A percentile compares a stretch with the other conserved stretches of the same genome.
phyloP scores from a whole-genome alignment of 148 eudicot species.

The Pouteria glomerata region DNA sequence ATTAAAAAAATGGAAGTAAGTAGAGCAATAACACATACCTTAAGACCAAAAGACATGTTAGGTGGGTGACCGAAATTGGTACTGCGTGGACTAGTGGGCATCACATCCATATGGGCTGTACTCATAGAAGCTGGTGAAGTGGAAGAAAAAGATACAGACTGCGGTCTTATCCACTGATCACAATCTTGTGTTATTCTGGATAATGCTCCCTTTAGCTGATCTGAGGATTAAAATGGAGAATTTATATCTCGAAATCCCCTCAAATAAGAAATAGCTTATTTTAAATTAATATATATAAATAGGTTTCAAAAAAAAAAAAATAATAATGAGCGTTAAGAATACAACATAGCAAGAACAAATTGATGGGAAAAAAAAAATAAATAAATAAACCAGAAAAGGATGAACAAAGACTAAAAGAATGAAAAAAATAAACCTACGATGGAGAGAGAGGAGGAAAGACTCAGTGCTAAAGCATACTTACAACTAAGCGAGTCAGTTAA shows the following conservation, averaged over 20 bases:
- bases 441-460: background rate
- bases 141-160: constrained; percentile 34
- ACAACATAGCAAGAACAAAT: constrained; percentile 4
- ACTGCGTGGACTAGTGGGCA: constrained; percentile 57
- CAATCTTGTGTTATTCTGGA: constrained; percentile 69
- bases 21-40: constrained; percentile 41
- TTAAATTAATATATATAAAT: background rate
- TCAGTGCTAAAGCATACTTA: constrained; percentile 30
- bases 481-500: constrained; percentile 48
- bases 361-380: background rate
- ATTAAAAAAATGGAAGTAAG: background rate
- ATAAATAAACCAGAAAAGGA: background rate
- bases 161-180: constrained; percentile 76
- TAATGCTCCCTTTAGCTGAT: constrained; percentile 64
- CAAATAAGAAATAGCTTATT: constrained; percentile 1
- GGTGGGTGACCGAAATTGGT: constrained; percentile 24
- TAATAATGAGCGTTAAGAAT: background rate
- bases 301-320: too few relatives aligned
- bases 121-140: constrained; percentile 43
- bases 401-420: background rate
- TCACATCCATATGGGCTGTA: constrained; percentile 65
- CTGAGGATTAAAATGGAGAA: constrained; percentile 33
- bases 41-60: constrained; percentile 53
- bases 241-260: background rate
- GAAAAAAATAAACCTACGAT: background rate